Evolutionary conservation across 2,329 filamentous ascomycete species (phyloP), one percentile per base, ranked within the genome.

Genomic region (Fusarium poae): DNA sequence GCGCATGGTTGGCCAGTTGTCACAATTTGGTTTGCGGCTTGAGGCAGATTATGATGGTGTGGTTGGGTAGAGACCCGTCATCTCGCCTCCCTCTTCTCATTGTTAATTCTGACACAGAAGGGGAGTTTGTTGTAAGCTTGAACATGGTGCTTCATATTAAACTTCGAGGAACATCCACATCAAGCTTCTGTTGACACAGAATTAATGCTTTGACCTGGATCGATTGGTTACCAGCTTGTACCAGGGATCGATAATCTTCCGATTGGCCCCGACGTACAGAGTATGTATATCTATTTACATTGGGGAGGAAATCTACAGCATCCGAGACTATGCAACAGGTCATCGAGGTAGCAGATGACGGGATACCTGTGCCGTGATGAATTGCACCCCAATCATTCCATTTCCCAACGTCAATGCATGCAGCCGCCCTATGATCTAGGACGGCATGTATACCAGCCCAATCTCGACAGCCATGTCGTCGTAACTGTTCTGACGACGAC

Each of bases 1-100:
- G 64, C 49, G 50, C 34, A 40, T 70, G 67, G 67, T 70, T 70
- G 67, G 58, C 49, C 54, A 62, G 58, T 52, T 62, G 58, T 68
- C 65, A 66, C 53, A 30, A 45, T 43, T 63, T 67, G 52, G 50
- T 43, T 54, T 66, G 45, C 27, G 55, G 53, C 43, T 63, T 34
- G 46, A 34, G 34, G 39, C 15, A 40, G 23, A 51, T 51, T 55
- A 43, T 42, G 54, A 54, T 67, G 62, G 63, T 67, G 62, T 66
- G 62, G 63, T 66, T 66, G 56, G 63, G 62, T 48, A 62, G 46
- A 60, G 35, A 65, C 37, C 42, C 39, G 23, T 58, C 45, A 25
- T 64, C 23, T 37, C 23, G 29, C 23, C 34, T 65, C 37, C 13
- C 40, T 60, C 29, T 46, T 64, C 23, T 37, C 32, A 48, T 62